Conservation (phyloP, 2,329 filamentous ascomycete species). For the Colletotrichum siamense region DNA sequence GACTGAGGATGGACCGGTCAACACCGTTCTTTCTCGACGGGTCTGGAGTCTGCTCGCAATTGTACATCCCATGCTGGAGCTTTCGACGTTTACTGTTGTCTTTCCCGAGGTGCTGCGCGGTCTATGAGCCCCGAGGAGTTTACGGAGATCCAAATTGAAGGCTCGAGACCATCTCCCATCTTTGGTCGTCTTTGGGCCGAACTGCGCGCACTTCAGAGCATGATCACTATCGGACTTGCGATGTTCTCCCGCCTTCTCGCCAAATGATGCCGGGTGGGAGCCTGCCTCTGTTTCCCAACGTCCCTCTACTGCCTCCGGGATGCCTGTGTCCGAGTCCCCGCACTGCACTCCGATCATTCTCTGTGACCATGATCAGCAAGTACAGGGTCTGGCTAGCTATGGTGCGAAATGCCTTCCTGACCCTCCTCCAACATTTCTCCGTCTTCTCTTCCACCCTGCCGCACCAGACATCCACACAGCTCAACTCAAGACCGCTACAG, state of each 20-base stretch:
- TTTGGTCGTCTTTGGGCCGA: neutral
- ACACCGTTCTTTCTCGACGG: rapidly evolving
- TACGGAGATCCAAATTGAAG: neutral
- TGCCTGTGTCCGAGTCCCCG: neutral
- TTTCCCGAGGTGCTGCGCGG: neutral
- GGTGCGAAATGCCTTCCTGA: too few species aligned
- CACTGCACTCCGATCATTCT: neutral
- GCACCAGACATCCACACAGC: too few species aligned
- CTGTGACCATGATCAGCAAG: neutral
- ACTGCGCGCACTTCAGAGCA: neutral
- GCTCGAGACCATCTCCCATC: neutral
- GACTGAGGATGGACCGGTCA: neutral
- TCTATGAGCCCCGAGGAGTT: neutral
- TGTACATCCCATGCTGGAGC: neutral
- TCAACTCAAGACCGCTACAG: too few species aligned
- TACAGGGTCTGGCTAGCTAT: too few species aligned
- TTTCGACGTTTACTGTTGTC: neutral
- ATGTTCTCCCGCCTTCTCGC: neutral
- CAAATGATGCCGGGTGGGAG: neutral
- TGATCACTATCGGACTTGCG: neutral
- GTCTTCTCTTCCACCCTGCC: too few species aligned
- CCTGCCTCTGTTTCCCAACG: neutral
- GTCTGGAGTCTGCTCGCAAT: neutral
- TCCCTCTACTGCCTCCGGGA: neutral
- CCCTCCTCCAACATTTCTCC: too few species aligned